These are phyloP conservation scores for Triglochin maritima DNA, from an alignment of 106 monocot species.

Conservation along the genomic window DNA sequence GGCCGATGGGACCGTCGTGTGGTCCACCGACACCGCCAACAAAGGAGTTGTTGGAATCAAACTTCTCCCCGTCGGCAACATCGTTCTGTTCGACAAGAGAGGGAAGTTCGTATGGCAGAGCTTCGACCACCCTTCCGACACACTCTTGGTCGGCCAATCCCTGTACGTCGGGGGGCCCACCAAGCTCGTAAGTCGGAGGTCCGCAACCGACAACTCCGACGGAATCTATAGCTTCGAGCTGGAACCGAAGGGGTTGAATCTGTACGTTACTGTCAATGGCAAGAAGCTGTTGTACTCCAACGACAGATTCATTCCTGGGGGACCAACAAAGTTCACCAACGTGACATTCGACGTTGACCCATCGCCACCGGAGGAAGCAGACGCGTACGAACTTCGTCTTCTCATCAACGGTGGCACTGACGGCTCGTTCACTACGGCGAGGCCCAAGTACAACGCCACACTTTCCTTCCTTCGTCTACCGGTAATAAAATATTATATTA, in stretches of 20 bases:
- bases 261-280: background rate
- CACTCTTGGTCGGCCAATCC: slow-evolving; percentile 8
- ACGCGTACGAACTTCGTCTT: too few relatives aligned
- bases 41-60: slow-evolving; percentile 14
- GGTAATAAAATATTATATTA: too few relatives aligned
- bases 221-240: slow-evolving; percentile 15
- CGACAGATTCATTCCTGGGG: background rate
- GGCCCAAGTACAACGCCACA: slow-evolving; percentile 17
- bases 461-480: slow-evolving; percentile 15
- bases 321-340: background rate
- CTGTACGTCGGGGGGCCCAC: slow-evolving; percentile 5
- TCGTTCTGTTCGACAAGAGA: slow-evolving; percentile 1
- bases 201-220: slow-evolving; percentile 10
- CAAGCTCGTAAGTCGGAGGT: slow-evolving; percentile 11
- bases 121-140: slow-evolving; percentile 16
- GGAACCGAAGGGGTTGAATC: slow-evolving; percentile 7
- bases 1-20: slow-evolving; percentile 7
- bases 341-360: background rate
- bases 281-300: slow-evolving; percentile 4
- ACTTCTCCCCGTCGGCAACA: slow-evolving; percentile 7
- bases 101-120: slow-evolving; percentile 13
- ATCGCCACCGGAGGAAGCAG: background rate
- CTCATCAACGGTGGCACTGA: background rate
- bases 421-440: background rate
- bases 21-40: slow-evolving; percentile 16